A percentile compares a stretch with the other conserved stretches of the same genome.
phyloP scores from a whole-genome alignment of 192 early-diverging fungal species.

The Backusella westeae region DNA sequence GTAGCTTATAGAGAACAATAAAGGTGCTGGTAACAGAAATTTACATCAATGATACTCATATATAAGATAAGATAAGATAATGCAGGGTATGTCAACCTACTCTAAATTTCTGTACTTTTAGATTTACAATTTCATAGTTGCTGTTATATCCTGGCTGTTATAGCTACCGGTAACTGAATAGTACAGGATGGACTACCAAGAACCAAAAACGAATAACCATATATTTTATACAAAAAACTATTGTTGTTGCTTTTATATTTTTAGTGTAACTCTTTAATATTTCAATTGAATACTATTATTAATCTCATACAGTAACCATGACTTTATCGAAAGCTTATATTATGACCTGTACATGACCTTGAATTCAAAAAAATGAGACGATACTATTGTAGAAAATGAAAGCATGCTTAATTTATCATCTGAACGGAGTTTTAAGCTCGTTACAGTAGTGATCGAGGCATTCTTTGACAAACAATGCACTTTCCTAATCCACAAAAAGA shows the following conservation, averaged over 20 bases:
- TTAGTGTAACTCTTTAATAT: neutral
- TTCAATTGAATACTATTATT: neutral
- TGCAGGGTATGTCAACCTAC: neutral
- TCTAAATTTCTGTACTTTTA: neutral
- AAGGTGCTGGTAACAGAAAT: no score
- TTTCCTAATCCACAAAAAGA: neutral
- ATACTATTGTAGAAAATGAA: neutral
- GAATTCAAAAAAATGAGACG: neutral
- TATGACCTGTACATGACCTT: neutral
- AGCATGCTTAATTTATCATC: neutral
- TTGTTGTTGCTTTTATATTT: neutral
- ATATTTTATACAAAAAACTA: neutral
- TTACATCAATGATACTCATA: no score
- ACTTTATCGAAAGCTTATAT: neutral
- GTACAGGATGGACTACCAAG: neutral
- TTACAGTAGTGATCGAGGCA: neutral
- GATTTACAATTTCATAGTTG: neutral
- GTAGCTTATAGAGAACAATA: neutral
- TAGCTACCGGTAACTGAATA: neutral
- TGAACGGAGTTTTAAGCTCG: constrained; percentile 1
- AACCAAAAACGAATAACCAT: neutral
- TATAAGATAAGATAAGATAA: neutral
- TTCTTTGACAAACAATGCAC: neutral
- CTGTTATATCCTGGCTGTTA: neutral
- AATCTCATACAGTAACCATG: neutral